Percentiles rank a stretch among this genome's conserved stretches.
Conservation (phyloP, 257 asterid species). For the Knoxia roxburghii region DNA sequence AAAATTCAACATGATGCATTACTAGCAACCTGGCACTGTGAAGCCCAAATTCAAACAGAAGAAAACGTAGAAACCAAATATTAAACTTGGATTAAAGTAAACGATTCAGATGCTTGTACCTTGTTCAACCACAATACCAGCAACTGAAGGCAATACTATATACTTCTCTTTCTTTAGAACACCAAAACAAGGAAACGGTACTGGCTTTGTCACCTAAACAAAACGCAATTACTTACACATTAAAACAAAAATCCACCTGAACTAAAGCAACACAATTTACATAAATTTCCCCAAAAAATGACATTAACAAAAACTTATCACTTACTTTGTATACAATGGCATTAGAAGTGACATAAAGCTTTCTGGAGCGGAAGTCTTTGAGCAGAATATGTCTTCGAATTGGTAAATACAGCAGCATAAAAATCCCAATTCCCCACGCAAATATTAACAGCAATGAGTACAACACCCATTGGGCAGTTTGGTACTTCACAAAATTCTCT, state of each 20-base stretch:
- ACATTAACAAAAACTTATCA: too few species aligned
- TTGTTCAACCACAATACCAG: slow-evolving; percentile 57
- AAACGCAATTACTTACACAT: not conserved
- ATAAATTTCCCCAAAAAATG: not conserved
- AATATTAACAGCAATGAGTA: slow-evolving; percentile 50
- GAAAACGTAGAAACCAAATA: not conserved
- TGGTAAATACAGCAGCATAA: slow-evolving; percentile 68
- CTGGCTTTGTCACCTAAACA: slow-evolving; percentile 57
- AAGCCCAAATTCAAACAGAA: not conserved
- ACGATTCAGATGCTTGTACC: slow-evolving; percentile 33
- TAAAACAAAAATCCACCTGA: not conserved
- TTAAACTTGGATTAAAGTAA: not conserved
- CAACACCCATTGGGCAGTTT: slow-evolving; percentile 52
- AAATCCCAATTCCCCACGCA: slow-evolving; percentile 79
- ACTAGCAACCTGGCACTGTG: not conserved
- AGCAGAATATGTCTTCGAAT: slow-evolving; percentile 55
- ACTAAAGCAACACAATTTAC: not conserved
- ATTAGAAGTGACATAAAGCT: slow-evolving; percentile 50
- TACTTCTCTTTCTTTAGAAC: slow-evolving; percentile 60
- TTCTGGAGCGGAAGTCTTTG: slow-evolving; percentile 54
- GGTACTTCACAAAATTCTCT: slow-evolving; percentile 53
- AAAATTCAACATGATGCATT: not conserved
- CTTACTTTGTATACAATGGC: slow-evolving; percentile 63
- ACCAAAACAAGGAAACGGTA: slow-evolving; percentile 67
- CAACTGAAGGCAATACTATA: slow-evolving; percentile 58